phyloP scores from a whole-genome alignment of 2,329 filamentous ascomycete species.

The Boeremia lycopersici region DNA sequence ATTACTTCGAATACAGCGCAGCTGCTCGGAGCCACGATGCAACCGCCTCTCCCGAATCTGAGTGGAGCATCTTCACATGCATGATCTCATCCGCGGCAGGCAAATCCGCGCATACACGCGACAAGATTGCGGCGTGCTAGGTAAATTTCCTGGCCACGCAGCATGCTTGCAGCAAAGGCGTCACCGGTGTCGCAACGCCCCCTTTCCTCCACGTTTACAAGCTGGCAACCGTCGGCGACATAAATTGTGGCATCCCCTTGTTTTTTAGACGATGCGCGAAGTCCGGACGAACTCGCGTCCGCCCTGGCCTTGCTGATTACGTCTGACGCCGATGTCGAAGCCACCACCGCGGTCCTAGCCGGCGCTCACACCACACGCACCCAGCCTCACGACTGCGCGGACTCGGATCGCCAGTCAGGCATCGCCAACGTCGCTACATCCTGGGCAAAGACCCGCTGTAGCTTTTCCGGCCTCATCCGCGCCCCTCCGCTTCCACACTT shows the following conservation, averaged over 20 bases:
- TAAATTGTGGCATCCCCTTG: constrained; percentile 43
- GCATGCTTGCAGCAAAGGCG: constrained; percentile 23
- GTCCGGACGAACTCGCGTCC: constrained; percentile 44
- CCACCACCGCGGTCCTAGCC: constrained; percentile 24
- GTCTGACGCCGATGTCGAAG: constrained; percentile 33
- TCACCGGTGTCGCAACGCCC: constrained; percentile 13
- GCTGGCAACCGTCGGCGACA: constrained; percentile 33
- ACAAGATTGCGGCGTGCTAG: constrained; percentile 23
- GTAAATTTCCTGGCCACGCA: constrained; percentile 29
- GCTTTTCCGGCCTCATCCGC: constrained; percentile 63
- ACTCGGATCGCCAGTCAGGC: constrained; percentile 16
- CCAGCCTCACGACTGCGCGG: constrained; percentile 22
- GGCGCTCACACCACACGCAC: constrained; percentile 23
- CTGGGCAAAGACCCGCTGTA: constrained; percentile 35
- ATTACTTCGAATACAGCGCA: not conserved
- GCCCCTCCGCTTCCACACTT: constrained; percentile 67
- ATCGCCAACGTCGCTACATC: constrained; percentile 35
- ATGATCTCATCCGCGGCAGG: constrained; percentile 27
- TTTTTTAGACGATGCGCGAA: constrained; percentile 40
- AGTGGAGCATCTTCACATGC: constrained; percentile 22
- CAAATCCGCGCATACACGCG: constrained; percentile 27
- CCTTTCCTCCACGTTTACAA: constrained; percentile 20
- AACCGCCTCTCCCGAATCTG: not conserved
- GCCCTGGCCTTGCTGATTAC: constrained; percentile 20
- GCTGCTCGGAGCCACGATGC: not conserved